Conservation (phyloP, 2,329 filamentous ascomycete genomes). For the Botrytis tulipae region DNA sequence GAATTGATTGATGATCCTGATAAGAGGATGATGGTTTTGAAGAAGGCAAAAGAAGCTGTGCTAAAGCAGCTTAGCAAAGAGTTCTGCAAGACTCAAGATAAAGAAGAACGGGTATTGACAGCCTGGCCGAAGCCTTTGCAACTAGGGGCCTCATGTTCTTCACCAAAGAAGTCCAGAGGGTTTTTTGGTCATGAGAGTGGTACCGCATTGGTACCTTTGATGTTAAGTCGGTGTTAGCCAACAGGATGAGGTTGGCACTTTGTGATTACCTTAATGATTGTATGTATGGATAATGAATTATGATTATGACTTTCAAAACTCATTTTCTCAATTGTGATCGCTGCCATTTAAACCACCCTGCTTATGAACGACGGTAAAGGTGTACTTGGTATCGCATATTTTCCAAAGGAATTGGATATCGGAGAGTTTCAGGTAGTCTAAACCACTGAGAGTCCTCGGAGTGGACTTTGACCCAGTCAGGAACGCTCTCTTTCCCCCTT, state of each 20-base stretch:
- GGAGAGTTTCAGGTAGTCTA: constrained; percentile 62
- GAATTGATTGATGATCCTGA: constrained; percentile 57
- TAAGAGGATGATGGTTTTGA: constrained; percentile 53
- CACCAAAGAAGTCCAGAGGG: constrained; percentile 27
- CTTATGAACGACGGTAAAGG: constrained; percentile 58
- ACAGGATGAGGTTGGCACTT: constrained; percentile 12
- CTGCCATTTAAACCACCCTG: neutral
- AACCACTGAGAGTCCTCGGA: constrained; percentile 84
- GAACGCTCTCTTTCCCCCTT: constrained; percentile 35
- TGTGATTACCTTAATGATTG: constrained; percentile 8
- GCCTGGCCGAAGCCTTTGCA: constrained; percentile 13
- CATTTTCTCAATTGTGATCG: neutral
- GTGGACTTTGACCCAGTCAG: constrained; percentile 70
- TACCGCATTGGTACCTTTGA: constrained; percentile 56
- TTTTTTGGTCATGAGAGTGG: constrained; percentile 47
- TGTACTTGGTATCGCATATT: constrained; percentile 96
- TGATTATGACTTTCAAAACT: constrained; percentile 16
- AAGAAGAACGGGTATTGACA: constrained; percentile 24
- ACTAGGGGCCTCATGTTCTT: constrained; percentile 26
- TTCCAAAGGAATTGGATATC: constrained; percentile 83
- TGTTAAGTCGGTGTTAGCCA: constrained; percentile 50
- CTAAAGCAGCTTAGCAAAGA: constrained; percentile 57
- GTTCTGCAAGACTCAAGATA: constrained; percentile 41
- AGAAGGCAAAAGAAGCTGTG: constrained; percentile 59
- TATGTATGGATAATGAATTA: constrained; percentile 30